Conservation (phyloP, 495 filamentous ascomycete species). For the Arthonia radiata region DNA sequence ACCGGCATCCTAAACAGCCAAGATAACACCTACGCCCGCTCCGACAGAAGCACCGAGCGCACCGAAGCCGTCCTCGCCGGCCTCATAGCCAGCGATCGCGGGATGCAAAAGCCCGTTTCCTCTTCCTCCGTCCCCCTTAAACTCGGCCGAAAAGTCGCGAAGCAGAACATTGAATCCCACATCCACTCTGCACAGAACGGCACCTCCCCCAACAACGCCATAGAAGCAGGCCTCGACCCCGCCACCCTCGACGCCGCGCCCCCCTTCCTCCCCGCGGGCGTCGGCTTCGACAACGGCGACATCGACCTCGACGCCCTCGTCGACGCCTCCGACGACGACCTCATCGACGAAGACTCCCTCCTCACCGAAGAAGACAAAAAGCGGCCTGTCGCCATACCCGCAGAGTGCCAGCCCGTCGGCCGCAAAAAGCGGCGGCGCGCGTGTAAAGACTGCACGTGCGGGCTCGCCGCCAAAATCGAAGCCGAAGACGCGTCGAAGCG, state of each 20-base stretch:
- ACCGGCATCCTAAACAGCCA: constrained; percentile 46
- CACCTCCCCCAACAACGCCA: constrained; percentile 10
- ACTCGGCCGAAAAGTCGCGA: constrained; percentile 28
- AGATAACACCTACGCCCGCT: constrained; percentile 30
- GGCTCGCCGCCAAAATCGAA: constrained; percentile 51
- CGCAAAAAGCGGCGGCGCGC: constrained; percentile 74
- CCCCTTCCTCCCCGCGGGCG: constrained; percentile 28
- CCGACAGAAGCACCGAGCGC: constrained; percentile 19
- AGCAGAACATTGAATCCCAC: no score
- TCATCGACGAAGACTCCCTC: constrained; percentile 77
- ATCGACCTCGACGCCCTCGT: constrained; percentile 36
- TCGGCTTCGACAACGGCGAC: constrained; percentile 47
- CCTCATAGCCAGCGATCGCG: constrained; percentile 29
- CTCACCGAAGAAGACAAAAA: constrained; percentile 61
- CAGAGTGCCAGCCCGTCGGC: constrained; percentile 57
- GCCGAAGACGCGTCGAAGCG: constrained; percentile 56
- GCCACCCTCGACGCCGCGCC: constrained; percentile 47
- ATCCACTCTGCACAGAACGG: constrained; percentile 9
- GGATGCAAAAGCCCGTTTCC: constrained; percentile 50
- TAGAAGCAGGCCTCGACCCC: constrained; percentile 40
- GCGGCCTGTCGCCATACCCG: constrained; percentile 39
- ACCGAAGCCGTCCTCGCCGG: constrained; percentile 67
- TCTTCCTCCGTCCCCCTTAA: constrained; percentile 42
- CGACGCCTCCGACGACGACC: constrained; percentile 40
- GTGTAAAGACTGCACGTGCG: constrained; percentile 96